Conservation (phyloP, 2,329 filamentous ascomycete species). For the Epichloe sylvatica region DNA sequence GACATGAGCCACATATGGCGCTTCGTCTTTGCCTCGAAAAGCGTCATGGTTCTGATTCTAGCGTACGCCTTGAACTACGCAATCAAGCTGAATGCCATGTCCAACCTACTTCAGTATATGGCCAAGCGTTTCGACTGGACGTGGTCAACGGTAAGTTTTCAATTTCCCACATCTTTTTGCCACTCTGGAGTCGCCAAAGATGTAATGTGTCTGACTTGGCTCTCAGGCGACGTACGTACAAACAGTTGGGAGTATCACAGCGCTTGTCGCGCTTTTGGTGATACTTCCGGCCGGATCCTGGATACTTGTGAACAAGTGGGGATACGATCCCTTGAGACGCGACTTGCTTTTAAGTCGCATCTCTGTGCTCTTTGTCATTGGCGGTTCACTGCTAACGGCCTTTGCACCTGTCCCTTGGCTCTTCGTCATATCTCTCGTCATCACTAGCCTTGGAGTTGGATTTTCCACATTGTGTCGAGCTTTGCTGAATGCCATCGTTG, state of each 20-base stretch:
- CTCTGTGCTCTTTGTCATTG: conserved; percentile 17
- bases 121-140: conserved; percentile 36
- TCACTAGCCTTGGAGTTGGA: conserved; percentile 32
- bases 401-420: conserved; percentile 21
- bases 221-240: conserved; percentile 27
- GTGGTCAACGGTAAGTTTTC: conserved; percentile 26
- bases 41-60: conserved; percentile 24
- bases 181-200: not conserved
- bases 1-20: conserved; percentile 23
- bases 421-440: conserved; percentile 26
- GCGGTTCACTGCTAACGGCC: conserved; percentile 25
- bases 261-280: conserved; percentile 24
- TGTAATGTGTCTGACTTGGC: not conserved
- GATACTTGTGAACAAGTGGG: conserved; percentile 18
- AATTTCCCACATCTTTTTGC: not conserved
- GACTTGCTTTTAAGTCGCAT: conserved; percentile 27
- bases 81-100: conserved; percentile 17
- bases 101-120: conserved; percentile 36
- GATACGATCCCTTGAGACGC: conserved; percentile 20
- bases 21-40: conserved; percentile 26
- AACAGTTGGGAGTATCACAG: conserved; percentile 23
- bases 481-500: conserved; percentile 38
- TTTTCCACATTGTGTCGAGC: conserved; percentile 30
- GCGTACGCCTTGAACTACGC: conserved; percentile 16
- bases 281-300: conserved; percentile 23